Base-by-base conservation (phyloP, 371 early-diverging fungal species). In the Syncephalastrum monosporum region DNA sequence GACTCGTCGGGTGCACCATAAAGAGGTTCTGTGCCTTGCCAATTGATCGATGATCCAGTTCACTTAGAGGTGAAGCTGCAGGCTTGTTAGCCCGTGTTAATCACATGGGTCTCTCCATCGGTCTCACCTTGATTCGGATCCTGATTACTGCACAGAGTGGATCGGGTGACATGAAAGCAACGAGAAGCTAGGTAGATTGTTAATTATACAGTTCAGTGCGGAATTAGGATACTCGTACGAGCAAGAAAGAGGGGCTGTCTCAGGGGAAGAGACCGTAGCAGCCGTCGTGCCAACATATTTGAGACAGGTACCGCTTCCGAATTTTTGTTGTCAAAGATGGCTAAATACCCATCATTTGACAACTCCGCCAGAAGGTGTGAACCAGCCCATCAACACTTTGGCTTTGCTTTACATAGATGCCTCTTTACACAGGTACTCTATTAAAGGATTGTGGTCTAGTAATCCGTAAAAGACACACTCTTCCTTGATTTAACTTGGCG, bases 11-110 rank as follows among this genome's bases (percentile, higher is more conserved):
- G 59, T 91, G 88, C 49, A 91, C 89, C 67, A 89, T 87, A 61
- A 94, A 94, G 46, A 88, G 59, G 13, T 72, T 71, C 43, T 70
- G 75, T 42, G 79, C 80, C 57, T 77, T 82, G 23, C 99, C 99
- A 62, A 99, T 93, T 53, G 91, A 88, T 52, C 99, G 89, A 77
- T 99, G 99, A 69, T 99, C 99, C 33, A 61, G 55, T n/a, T 72
- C 72, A 50, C 61, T 75, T 8, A 65, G 53, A 15, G 47, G 47
- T 15, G 19, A 19, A 23, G 15, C 17, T 46, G 38, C 10, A 46
- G 15, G 23, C 47, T 14, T 15, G 8, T 16, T 8, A 46, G 47
- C 13, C 19, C 1, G 12, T 33, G 38, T 33, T 33, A 5, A 46
- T 46, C 10, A 8, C 10, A 46, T 46, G 47, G 10, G 47, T 21